Evolutionary conservation across 2,329 filamentous ascomycete species (phyloP).

Genomic region (Aspergillus sp.): DNA sequence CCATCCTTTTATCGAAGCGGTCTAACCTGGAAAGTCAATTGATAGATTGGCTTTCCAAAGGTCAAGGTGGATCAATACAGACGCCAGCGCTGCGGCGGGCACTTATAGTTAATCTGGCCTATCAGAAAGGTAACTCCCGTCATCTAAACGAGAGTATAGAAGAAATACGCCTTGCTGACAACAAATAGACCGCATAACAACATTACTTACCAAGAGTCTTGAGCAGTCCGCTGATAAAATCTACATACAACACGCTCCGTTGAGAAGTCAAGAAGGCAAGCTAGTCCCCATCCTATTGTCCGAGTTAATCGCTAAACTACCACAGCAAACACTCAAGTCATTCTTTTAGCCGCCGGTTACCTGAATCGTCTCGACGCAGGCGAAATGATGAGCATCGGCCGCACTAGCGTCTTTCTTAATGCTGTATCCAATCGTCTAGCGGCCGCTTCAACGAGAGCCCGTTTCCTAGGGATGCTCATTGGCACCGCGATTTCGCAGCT

Average conservation of each 20-base stretch:
- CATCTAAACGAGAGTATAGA: background rate
- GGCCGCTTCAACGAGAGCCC: slow-evolving; percentile 72
- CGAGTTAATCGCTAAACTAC: slow-evolving; percentile 27
- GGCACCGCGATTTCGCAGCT: slow-evolving; percentile 73
- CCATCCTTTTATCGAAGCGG: slow-evolving; percentile 54
- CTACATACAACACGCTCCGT: slow-evolving; percentile 82
- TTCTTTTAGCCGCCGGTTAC: slow-evolving; percentile 78
- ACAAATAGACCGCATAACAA: slow-evolving; percentile 41
- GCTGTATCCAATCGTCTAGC: slow-evolving; percentile 84
- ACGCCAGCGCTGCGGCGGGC: slow-evolving; percentile 70
- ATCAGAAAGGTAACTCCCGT: slow-evolving; percentile 51
- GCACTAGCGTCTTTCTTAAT: slow-evolving; percentile 74
- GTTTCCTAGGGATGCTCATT: slow-evolving; percentile 86
- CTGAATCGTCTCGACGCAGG: slow-evolving; percentile 68
- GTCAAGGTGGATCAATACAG: slow-evolving; percentile 68
- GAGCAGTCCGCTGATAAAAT: slow-evolving; percentile 81
- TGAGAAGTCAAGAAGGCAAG: slow-evolving; percentile 84
- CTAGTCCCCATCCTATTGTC: background rate
- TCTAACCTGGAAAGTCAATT: slow-evolving; percentile 59
- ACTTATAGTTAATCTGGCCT: slow-evolving; percentile 61
- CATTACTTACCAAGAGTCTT: slow-evolving; percentile 69
- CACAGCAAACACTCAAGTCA: slow-evolving; percentile 76
- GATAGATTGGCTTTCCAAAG: slow-evolving; percentile 66
- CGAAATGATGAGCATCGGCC: slow-evolving; percentile 69
- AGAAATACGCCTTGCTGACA: background rate